Percentiles rank a stretch among this genome's conserved stretches.
These are phyloP conservation scores for Solanum aculeatissimum DNA, from an alignment of 305 asterid genomes.

Conservation along the genomic window DNA sequence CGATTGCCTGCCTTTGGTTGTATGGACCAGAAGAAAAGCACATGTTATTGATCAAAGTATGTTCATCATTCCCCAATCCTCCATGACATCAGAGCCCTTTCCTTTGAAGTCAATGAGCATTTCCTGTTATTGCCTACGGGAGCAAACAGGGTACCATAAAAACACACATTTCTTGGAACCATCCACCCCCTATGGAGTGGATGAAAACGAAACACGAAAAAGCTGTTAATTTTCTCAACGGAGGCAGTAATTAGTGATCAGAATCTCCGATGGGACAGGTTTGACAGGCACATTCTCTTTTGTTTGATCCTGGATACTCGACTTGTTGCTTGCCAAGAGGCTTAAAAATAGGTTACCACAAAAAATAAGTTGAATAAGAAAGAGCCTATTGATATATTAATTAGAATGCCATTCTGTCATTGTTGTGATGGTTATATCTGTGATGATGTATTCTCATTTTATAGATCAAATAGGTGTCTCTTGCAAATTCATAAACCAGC, in stretches of 20 bases:
- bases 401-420: background rate
- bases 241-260: background rate
- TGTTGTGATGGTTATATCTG: background rate
- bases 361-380: background rate
- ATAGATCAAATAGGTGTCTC: background rate
- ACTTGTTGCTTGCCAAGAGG: background rate
- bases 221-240: background rate
- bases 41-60: background rate
- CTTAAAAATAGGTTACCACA: background rate
- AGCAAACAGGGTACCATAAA: background rate
- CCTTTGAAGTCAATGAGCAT: background rate
- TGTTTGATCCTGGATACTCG: background rate
- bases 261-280: background rate
- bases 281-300: background rate
- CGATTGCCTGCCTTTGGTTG: background rate
- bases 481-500: background rate
- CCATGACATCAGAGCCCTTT: background rate
- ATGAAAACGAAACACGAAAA: background rate
- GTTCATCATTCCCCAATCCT: background rate
- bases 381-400: background rate
- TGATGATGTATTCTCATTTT: background rate
- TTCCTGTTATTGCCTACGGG: background rate
- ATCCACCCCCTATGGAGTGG: background rate
- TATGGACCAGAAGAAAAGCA: background rate
- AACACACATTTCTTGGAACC: background rate